Evolutionary conservation across 768 basidiomycete species (phyloP), one percentile per base, ranked within the genome.

Genomic region (Suillus hirtellus): DNA sequence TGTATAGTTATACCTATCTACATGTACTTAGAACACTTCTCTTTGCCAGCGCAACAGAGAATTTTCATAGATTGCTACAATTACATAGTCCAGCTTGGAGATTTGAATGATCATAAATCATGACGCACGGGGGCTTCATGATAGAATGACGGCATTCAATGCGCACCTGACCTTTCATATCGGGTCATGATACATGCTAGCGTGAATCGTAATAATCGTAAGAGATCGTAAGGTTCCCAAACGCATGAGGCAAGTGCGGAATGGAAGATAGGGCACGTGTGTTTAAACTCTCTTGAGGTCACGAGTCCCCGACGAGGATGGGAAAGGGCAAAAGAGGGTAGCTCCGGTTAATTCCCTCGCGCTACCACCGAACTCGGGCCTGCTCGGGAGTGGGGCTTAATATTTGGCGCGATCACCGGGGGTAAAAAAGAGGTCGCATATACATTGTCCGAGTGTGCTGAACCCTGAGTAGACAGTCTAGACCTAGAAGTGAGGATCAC

Each of bases 1-100:
- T 58, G 63, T 44, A 73, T 75, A 73, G 73, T 73, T 73, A 73
- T 73, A 66, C 58, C 24, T 72, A 74, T 73, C 64, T 71, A 71
- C 38, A 49, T 54, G 49, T 65, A 58, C 56, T 42, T 37, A 53
- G 58, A 55, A 53, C 62, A 60, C 56, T 60, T 21, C 21, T 44
- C 17, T 50, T 52, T 44, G 44, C 59, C 53, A 60, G 70, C 47
- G 64, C 66, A 63, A 54, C 68, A 64, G 62, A 55, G 9, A 3
- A n/a, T 61, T 64, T 58, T 61, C 62, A 59, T 52, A 21, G 19
- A 38, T 54, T 35, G 46, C 27, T 59, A 63, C 66, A 60, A 70
- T 27, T 35, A 10, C 35, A 37, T 31, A 27, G 19, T 40, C 56
- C 35, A 42, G 2, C 38, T 31, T 10, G 60, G 15, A 37, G 7